Evolutionary conservation across 768 basidiomycete species (phyloP).

Genomic region (Calvatia gigantea): DNA sequence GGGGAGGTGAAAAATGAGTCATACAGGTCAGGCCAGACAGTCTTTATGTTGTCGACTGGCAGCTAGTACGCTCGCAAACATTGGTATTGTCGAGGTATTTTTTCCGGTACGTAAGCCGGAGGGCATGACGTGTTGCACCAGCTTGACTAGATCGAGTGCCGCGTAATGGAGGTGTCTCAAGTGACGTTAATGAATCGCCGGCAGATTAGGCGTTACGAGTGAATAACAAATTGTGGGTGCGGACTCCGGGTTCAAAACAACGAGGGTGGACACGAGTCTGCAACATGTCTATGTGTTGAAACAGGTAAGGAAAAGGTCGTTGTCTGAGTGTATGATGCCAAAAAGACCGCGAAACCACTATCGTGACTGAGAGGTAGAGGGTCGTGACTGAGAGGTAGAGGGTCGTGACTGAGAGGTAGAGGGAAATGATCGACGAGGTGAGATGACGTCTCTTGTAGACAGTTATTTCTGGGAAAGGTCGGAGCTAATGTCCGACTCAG

Average conservation of each 20-base stretch:
- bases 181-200: conserved; percentile 5
- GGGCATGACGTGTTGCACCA: conserved; percentile 2
- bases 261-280: conserved; percentile 9
- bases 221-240: not conserved
- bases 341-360: not conserved
- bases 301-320: not conserved
- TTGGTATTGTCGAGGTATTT: conserved; percentile 2
- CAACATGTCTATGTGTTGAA: conserved; percentile 4
- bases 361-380: not conserved
- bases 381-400: too few species aligned
- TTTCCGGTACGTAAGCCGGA: conserved; percentile 11
- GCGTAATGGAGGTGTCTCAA: conserved; percentile 10
- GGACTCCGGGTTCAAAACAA: conserved; percentile 4
- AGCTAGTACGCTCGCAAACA: conserved; percentile 2
- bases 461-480: not conserved
- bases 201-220: not conserved
- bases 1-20: not conserved
- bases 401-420: not conserved
- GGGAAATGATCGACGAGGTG: not conserved
- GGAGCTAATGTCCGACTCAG: not conserved
- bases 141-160: conserved; percentile 6
- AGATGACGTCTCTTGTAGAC: not conserved
- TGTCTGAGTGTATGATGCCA: not conserved
- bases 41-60: conserved; percentile 3
- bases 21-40: not conserved